Conservation (phyloP, 2,329 filamentous ascomycete species). For the Fusarium bulbicola region DNA sequence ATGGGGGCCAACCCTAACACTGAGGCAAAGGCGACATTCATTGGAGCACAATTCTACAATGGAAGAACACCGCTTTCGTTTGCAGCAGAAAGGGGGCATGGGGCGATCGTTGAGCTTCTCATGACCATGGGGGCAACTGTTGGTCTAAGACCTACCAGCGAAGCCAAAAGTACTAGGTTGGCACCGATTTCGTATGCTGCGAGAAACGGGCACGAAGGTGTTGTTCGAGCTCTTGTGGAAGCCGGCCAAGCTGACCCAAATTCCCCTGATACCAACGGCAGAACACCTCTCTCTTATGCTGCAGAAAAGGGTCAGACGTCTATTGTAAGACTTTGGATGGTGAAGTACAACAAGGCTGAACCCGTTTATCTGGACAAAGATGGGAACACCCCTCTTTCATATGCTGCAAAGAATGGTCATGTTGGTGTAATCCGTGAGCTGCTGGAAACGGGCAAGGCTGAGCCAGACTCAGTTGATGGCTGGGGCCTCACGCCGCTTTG, state of each 20-base stretch:
- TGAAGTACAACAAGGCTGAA: rapidly evolving
- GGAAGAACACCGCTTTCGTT: neutral
- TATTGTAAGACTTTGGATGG: rapidly evolving
- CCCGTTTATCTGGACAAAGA: rapidly evolving
- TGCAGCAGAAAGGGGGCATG: neutral
- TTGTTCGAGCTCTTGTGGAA: rapidly evolving
- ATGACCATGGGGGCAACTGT: neutral
- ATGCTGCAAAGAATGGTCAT: neutral
- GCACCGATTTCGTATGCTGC: neutral
- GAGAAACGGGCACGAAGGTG: neutral
- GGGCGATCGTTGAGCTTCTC: rapidly evolving
- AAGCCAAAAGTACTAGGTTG: rapidly evolving
- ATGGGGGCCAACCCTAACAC: neutral
- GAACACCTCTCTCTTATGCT: neutral
- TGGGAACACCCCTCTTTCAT: neutral
- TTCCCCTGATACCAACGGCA: rapidly evolving
- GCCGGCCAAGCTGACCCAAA: rapidly evolving
- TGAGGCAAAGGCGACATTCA: neutral
- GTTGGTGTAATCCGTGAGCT: neutral
- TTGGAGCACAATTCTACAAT: neutral
- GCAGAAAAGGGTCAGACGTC: rapidly evolving
- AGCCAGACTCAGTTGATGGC: rapidly evolving
- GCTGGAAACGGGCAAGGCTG: neutral
- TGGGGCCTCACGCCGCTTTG: neutral
- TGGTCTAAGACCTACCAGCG: rapidly evolving